Evolutionary conservation across 257 asterid species (phyloP), one percentile per base, ranked within the genome.

Genomic region (Rehmannia glutinosa): DNA sequence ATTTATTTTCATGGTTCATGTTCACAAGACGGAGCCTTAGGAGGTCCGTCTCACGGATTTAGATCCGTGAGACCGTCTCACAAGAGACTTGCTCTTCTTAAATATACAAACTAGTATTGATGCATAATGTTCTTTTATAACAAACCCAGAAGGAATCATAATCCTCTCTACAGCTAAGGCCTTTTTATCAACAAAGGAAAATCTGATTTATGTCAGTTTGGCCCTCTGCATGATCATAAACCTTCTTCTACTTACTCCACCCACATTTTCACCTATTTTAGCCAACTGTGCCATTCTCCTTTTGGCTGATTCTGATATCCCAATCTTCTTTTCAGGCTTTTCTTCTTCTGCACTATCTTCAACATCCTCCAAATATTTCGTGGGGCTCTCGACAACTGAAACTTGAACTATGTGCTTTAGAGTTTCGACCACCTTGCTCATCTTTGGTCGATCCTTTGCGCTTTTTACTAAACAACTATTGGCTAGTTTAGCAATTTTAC

Each of bases 401-500:
- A 71, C 74, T 19, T 47, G 77, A 28, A 85, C 81, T 1, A 88
- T 77, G 41, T 84, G 77, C 80, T 84, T 88, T 75, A 94, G 51
- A 4, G 66, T 75, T 51, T 87, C 95, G 33, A 88, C 99, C 46
- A 88, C 97, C 30, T 77, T 62, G 69, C 97, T 94, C 99, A 94
- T 94, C 77, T 75, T 85, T 0, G 97, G 97, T 4, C 99, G 83
- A 27, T 85, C 89, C 68, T 80, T 91, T 0, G 97, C 88, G 16
- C 82, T 79, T 53, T 86, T 94, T 12, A 77, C 80, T 85, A 94
- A 68, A 73, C 99, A 94, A 13, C 72, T 77, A 70, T 90, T 86
- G 0, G 97, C 99, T 58, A 93, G 61, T 66, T 80, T 85, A 12
- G 92, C 97, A 13, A 85, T 69, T 60, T 49, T 71, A 20, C 86